phyloP scores from a whole-genome alignment of 2,329 filamentous ascomycete species.

The Colletotrichum somersetense region DNA sequence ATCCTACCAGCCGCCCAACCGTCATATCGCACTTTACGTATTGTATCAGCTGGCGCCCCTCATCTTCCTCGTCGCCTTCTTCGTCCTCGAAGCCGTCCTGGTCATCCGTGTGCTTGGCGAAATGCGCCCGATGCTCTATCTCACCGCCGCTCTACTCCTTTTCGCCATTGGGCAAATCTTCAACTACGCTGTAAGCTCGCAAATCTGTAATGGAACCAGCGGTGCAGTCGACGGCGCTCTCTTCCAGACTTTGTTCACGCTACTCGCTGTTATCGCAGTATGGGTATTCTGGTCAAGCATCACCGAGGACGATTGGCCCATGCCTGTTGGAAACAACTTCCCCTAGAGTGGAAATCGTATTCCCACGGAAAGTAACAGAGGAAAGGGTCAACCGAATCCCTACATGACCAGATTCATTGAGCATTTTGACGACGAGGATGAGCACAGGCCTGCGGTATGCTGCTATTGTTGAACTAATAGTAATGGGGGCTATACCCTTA shows the following conservation, averaged over 20 bases:
- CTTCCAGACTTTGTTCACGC: slow-evolving; percentile 93
- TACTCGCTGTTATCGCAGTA: slow-evolving; percentile 83
- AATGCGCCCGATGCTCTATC: slow-evolving; percentile 91
- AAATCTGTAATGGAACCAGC: slow-evolving; percentile 86
- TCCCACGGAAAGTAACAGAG: background rate
- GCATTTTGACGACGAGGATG: slow-evolving; percentile 6
- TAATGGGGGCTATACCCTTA: background rate
- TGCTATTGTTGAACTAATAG: background rate
- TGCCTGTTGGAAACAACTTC: slow-evolving; percentile 60
- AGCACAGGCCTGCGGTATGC: background rate
- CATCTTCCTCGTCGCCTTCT: slow-evolving; percentile 89
- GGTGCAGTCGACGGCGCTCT: slow-evolving; percentile 93
- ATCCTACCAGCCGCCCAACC: slow-evolving; percentile 70
- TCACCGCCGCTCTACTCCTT: slow-evolving; percentile 78
- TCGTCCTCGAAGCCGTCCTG: slow-evolving; percentile 83
- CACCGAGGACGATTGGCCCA: slow-evolving; percentile 97
- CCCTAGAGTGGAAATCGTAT: slow-evolving; percentile 40
- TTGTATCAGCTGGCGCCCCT: slow-evolving; percentile 92
- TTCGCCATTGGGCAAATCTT: slow-evolving; percentile 96
- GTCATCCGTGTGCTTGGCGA: slow-evolving; percentile 91
- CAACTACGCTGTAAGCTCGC: slow-evolving; percentile 91
- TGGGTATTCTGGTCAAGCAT: slow-evolving; percentile 99
- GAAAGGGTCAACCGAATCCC: background rate
- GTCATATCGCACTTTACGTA: slow-evolving; percentile 89
- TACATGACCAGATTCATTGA: slow-evolving; percentile 3